Evolutionary conservation across 495 filamentous ascomycete species (phyloP), one percentile per base, ranked within the genome.

Genomic region (Trypethelium eluteriae): DNA sequence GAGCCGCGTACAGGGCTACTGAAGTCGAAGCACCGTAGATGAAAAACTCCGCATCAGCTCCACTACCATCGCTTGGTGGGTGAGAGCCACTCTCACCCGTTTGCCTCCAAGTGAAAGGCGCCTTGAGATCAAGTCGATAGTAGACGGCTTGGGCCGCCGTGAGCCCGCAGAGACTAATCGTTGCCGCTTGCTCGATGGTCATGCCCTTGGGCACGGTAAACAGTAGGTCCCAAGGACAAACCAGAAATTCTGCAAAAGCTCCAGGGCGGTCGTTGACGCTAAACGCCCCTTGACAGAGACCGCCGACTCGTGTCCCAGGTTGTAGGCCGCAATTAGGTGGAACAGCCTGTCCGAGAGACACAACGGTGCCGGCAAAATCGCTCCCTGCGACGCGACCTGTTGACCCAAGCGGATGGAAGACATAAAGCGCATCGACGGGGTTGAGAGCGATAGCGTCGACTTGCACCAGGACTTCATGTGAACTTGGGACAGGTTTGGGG

Each of bases 291-390:
- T 79, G 75, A 49, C 76, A 64, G 64, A 79, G 73, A 25, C 76
- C 71, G 3, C 66, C 61, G 1, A 70, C 69, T 69, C 72, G 44
- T 70, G 71, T 56, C 25, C 71, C 73, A 46, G 59, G 18, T 35
- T 68, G 67, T 6, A 73, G 56, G n/a, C 50, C 62, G 62, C 65
- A 64, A 6, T 56, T 38, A 7, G 62, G 12, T 5, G 67, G 67
- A 4, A 71, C 62, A 36, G 39, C 39, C 10, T 53, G n/a, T 46
- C 67, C 70, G 25, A 70, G 62, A 9, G 64, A 41, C 6, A 67
- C 67, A 1, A 83, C 76, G 1, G 68, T 77, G 7, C 80, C 82
- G 11, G 81, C 67, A 64, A 83, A 75, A 70, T 84, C 82, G 70
- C 77, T 73, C 50, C 80, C 81, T 0, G 76, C 73, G 39, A 76